phyloP scores from a whole-genome alignment of 106 monocot genomes.

The Vanilla planifolia region DNA sequence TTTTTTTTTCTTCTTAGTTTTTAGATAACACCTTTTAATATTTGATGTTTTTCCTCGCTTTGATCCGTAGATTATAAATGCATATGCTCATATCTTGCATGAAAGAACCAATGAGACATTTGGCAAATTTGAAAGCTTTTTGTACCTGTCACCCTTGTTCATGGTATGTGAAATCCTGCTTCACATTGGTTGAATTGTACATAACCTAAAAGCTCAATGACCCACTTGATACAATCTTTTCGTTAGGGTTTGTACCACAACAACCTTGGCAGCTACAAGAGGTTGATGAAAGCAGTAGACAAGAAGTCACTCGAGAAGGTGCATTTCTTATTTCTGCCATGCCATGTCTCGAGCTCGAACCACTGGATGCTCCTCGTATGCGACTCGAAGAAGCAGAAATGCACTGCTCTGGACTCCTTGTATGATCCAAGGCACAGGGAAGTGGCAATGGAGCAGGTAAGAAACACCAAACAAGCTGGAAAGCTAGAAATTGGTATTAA shows the following conservation, averaged over 20 bases:
- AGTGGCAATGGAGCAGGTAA: neutral
- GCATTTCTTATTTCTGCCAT: neutral
- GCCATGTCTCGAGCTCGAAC: constrained; percentile 1
- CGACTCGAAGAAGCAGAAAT: neutral
- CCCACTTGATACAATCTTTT: too few relatives aligned
- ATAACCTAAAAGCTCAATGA: too few relatives aligned
- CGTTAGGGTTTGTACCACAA: constrained; percentile 8
- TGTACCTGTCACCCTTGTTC: constrained; percentile 8
- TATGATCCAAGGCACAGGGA: constrained; percentile 8
- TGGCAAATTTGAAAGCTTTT: neutral
- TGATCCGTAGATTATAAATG: constrained; percentile 9
- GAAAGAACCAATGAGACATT: neutral
- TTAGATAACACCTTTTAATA: too few relatives aligned
- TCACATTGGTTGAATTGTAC: too few relatives aligned
- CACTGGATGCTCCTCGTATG: constrained; percentile 5
- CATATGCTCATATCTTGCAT: constrained; percentile 3
- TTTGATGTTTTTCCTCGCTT: neutral
- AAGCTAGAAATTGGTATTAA: too few relatives aligned
- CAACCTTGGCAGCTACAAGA: constrained; percentile 8
- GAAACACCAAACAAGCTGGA: too few relatives aligned
- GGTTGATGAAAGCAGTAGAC: neutral
- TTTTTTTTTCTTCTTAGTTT: neutral
- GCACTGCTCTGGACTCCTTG: neutral
- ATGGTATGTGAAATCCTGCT: constrained; percentile 1
- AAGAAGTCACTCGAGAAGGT: constrained; percentile 3